Percentiles rank a stretch among this genome's conserved stretches.
Conservation (phyloP, 2,329 filamentous ascomycete genomes). For the Hypocreales sp. region DNA sequence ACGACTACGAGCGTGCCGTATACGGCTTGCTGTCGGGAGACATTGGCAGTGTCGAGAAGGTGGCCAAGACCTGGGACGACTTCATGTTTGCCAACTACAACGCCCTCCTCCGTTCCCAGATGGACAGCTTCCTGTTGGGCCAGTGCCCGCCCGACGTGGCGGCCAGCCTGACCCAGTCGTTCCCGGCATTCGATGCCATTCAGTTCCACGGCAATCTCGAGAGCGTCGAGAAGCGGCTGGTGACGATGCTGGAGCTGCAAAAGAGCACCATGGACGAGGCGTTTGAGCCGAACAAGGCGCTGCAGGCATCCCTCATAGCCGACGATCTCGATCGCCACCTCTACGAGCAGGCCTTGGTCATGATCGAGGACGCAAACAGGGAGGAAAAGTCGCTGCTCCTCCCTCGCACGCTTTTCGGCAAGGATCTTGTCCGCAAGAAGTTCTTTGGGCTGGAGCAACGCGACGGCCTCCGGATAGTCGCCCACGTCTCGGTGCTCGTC, state of each 20-base stretch:
- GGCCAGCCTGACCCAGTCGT: constrained; percentile 38
- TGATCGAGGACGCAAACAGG: constrained; percentile 11
- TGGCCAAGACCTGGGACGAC: constrained; percentile 74
- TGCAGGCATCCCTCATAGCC: constrained; percentile 62
- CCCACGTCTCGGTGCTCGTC: constrained; percentile 50
- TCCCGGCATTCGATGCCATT: constrained; percentile 48
- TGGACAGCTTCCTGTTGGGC: constrained; percentile 52
- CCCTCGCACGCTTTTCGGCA: constrained; percentile 6
- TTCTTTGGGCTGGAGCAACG: constrained; percentile 41
- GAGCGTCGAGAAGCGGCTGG: constrained; percentile 39
- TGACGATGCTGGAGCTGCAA: constrained; percentile 43
- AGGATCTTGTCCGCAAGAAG: constrained; percentile 24
- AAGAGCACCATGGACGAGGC: constrained; percentile 41
- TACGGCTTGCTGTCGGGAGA: constrained; percentile 87
- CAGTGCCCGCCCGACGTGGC: constrained; percentile 37
- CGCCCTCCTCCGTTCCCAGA: constrained; percentile 64
- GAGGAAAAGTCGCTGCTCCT: constrained; percentile 12
- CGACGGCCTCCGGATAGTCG: constrained; percentile 50
- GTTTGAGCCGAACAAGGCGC: constrained; percentile 50
- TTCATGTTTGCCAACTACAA: constrained; percentile 80
- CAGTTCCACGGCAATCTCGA: constrained; percentile 42
- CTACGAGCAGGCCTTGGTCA: constrained; percentile 37
- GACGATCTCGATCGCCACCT: constrained; percentile 42
- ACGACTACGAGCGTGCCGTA: constrained; percentile 74
- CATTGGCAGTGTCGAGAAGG: constrained; percentile 56